A percentile compares a stretch with the other conserved stretches of the same genome.
Evolutionary conservation across 192 early-diverging fungal species (phyloP).

Genomic region (Gryganskiella cystojenkinii): DNA sequence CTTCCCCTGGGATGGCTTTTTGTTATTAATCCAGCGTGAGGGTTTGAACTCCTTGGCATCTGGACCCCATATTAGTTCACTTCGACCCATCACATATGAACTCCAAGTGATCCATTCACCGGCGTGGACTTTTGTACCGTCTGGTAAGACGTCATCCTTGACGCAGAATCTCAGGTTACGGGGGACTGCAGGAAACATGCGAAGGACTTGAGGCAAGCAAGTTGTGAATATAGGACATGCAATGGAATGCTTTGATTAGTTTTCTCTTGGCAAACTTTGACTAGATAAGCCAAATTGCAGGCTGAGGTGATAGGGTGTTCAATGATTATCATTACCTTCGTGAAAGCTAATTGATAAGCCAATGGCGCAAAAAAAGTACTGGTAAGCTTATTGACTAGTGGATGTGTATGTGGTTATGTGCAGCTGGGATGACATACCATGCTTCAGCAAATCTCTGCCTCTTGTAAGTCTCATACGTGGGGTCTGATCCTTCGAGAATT

Average conservation of each 20-base stretch:
- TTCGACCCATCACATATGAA: constrained; percentile 54
- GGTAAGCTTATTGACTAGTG: no score
- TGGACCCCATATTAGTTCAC: constrained; percentile 54
- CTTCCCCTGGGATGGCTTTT: constrained; percentile 22
- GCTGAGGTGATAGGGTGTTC: no score
- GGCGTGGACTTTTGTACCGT: constrained; percentile 57
- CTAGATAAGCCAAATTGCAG: no score
- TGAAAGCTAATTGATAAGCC: no score
- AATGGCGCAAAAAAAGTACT: no score
- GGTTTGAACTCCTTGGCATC: constrained; percentile 58
- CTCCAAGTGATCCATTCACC: constrained; percentile 59
- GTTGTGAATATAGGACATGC: no score
- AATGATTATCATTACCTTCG: no score
- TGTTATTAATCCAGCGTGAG: constrained; percentile 54
- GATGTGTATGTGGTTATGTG: no score
- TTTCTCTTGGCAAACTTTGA: no score
- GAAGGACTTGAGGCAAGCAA: constrained; percentile 47
- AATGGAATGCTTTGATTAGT: no score
- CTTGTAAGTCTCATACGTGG: constrained; percentile 22
- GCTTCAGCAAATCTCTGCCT: constrained; percentile 34
- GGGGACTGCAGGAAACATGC: constrained; percentile 59
- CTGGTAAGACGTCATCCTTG: constrained; percentile 60
- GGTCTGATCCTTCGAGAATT: neutral
- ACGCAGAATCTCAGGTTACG: constrained; percentile 59
- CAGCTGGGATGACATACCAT: constrained; percentile 36